Conservation (phyloP, 495 filamentous ascomycete species). For the Lasiosphaeria hispida region DNA sequence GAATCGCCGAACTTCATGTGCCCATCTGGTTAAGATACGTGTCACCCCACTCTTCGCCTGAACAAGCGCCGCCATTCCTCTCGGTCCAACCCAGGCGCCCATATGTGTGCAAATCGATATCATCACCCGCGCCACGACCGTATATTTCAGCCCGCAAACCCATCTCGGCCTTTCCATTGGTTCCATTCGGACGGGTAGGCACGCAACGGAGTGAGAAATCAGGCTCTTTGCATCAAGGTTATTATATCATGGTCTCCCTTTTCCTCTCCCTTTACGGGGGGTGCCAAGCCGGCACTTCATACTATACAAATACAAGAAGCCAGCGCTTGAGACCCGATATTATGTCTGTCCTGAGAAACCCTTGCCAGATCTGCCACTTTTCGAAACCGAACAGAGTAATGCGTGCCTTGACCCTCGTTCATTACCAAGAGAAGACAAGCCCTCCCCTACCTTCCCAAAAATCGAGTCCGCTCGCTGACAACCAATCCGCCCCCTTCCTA, state of each 20-base stretch:
- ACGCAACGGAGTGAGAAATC: background rate
- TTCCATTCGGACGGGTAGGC: background rate
- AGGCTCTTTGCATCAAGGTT: slow-evolving; percentile 1
- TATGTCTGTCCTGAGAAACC: too few species aligned
- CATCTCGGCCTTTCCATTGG: background rate
- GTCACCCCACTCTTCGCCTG: too few species aligned
- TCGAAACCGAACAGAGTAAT: too few species aligned
- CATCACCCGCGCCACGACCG: background rate
- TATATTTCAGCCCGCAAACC: too few species aligned
- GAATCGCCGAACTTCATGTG: too few species aligned
- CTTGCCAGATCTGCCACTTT: too few species aligned
- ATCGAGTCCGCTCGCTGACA: too few species aligned
- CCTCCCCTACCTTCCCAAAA: too few species aligned
- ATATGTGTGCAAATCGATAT: background rate
- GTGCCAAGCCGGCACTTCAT: background rate
- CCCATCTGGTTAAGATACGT: too few species aligned
- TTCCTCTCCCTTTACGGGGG: background rate
- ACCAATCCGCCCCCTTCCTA: background rate
- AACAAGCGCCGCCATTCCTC: too few species aligned
- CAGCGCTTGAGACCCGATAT: background rate
- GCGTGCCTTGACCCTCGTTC: too few species aligned
- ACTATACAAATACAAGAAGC: slow-evolving; percentile 2
- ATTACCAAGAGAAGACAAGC: too few species aligned
- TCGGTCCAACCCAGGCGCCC: background rate
- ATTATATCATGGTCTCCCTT: slow-evolving; percentile 8